Evolutionary conservation across 495 filamentous ascomycete species (phyloP), one percentile per base, ranked within the genome.

Genomic region (Aspergillus ellipticus): DNA sequence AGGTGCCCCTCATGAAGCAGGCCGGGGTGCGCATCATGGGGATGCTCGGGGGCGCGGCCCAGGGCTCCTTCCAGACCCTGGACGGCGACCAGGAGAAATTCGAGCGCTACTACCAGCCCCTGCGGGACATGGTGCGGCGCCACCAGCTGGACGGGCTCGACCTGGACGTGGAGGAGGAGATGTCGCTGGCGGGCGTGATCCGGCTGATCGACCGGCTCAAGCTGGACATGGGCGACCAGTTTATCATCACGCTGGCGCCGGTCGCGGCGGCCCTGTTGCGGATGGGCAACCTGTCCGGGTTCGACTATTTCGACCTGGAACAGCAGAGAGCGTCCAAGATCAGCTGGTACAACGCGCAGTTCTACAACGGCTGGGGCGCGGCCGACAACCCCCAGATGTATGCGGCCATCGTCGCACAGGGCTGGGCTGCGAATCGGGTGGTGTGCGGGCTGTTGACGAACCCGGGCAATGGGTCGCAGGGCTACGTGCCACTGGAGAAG

Each of bases 1-100:
- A 94, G 59, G 74, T 90, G 7, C 78, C 76, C n/a, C 60, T 80
- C 39, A 65, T 92, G 33, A 82, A 91, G 61, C 70, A 70, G 20
- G 69, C 72, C 31, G 89, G 89, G 35, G 76, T 94, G 63, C 85
- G 82, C 57, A 77, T 94, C 35, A 78, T 92, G 62, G 87, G 85
- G 55, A 94, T 95, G 90, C 73, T 95, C 9, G 90, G 90, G 21
- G 90, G 90, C 2, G 90, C 89, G 2, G 89, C 89, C 0, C 75
- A 72, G 47, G 90, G 90, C 6, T 83, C 82, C 16, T 95, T 85
- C 64, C 37, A 56, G n/a, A 79, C 82, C 2, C 76, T 93, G 5
- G 89, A 92, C 63, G 73, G 74, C 48, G 68, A 70, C 52, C 68
- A 76, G 31, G 61, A 69, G 15, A 66, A 77, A 5, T 92, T 92